Conservation (phyloP, 352 stramenopile genomes). For the Phytopythium oedochilum region DNA sequence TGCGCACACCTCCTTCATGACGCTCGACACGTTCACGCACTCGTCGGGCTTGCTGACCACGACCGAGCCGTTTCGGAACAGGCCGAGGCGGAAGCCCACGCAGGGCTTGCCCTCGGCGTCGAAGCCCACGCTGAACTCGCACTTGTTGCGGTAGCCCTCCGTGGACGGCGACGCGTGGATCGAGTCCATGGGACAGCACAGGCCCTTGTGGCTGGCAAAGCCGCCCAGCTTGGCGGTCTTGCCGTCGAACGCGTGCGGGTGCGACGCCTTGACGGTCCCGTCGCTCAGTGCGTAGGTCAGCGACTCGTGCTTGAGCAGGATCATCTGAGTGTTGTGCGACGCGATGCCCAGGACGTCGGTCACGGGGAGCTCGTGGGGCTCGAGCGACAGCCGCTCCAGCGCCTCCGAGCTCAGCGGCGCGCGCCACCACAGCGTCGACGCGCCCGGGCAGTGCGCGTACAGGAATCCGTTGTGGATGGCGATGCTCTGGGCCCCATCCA, state of each 20-base stretch:
- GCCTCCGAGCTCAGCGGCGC: slow-evolving; percentile 38
- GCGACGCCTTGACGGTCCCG: slow-evolving; percentile 27
- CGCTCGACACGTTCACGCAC: slow-evolving; percentile 71
- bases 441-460: slow-evolving; percentile 37
- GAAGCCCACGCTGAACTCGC: slow-evolving; percentile 94
- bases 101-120: slow-evolving; percentile 70
- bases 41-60: slow-evolving; percentile 59
- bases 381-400: slow-evolving; percentile 51
- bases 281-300: slow-evolving; percentile 38
- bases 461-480: slow-evolving; percentile 70
- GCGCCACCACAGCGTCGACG: slow-evolving; percentile 35
- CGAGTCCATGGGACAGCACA: slow-evolving; percentile 84
- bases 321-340: slow-evolving; percentile 74
- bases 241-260: slow-evolving; percentile 18
- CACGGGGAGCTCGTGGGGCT: slow-evolving; percentile 20
- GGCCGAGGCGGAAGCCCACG: slow-evolving; percentile 83
- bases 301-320: slow-evolving; percentile 41
- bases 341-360: slow-evolving; percentile 41
- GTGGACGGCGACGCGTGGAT: slow-evolving; percentile 82
- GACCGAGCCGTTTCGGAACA: slow-evolving; percentile 77
- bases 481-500: slow-evolving; percentile 40
- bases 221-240: slow-evolving; percentile 27
- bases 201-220: slow-evolving; percentile 77
- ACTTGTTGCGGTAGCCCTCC: slow-evolving; percentile 96
- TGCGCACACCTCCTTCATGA: slow-evolving; percentile 80